phyloP scores from a whole-genome alignment of 768 basidiomycete species.

The Termitomyces sp. region DNA sequence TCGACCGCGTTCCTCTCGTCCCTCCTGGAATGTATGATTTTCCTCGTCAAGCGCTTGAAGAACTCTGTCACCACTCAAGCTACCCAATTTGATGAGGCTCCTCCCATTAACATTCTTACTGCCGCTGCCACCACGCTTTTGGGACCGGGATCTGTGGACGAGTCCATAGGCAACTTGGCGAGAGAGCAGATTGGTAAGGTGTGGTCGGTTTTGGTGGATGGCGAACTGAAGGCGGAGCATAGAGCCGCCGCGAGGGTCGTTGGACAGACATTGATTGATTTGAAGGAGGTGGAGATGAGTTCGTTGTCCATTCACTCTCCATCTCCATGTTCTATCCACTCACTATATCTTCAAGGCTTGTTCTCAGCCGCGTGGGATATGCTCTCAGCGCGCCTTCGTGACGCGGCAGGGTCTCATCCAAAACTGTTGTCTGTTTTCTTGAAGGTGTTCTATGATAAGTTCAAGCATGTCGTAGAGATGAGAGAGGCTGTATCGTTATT shows the following conservation, averaged over 20 bases:
- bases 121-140: constrained; percentile 2
- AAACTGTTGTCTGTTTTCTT: constrained; percentile 39
- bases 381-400: constrained; percentile 26
- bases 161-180: constrained; percentile 26
- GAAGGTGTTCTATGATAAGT: constrained; percentile 36
- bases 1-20: constrained; percentile 65
- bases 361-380: constrained; percentile 44
- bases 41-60: constrained; percentile 42
- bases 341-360: constrained; percentile 26
- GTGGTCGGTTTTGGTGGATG: constrained; percentile 41
- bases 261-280: constrained; percentile 31
- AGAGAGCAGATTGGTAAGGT: constrained; percentile 37
- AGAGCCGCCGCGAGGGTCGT: constrained; percentile 36
- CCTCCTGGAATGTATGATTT: constrained; percentile 63
- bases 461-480: constrained; percentile 23
- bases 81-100: neutral
- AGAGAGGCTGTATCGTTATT: constrained; percentile 21
- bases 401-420: constrained; percentile 16
- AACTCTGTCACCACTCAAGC: constrained; percentile 8
- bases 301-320: constrained; percentile 1
- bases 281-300: constrained; percentile 26
- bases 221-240: constrained; percentile 42
- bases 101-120: constrained; percentile 4
- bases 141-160: neutral
- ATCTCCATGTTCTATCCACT: neutral